Evolutionary conservation across 441 rosid genomes (phyloP), one percentile per base, ranked within the genome.

Genomic region (Adansonia madagascariensis): DNA sequence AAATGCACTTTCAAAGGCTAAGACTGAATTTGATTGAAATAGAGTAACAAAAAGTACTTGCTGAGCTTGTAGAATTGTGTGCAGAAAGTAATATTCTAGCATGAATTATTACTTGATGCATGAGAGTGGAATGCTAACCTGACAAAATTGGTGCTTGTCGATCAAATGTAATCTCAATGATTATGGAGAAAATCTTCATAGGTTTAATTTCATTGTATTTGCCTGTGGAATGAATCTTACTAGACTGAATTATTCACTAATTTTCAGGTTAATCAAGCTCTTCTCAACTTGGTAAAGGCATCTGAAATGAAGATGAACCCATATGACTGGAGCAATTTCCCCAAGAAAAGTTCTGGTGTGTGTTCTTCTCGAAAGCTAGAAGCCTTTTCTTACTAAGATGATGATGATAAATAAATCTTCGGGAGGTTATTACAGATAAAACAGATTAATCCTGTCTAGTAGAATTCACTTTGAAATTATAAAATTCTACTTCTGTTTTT

Each of bases 231-330:
- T 76, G 50, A 24, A 11, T 61, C 12, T 18, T 39, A n/a, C 24
- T 55, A 10, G 59, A 4, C 41, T 60, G 39, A 62, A 64, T 59
- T 12, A n/a, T 53, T 63, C 15, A 10, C 67, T 56, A 71, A 76
- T 79, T 80, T 84, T 79, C 91, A 94, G 99, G 99, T 97, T 81
- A 97, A 97, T 85, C 89, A 88, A 82, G 88, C 97, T 77, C 99
- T 97, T 75, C 73, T 82, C 0, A 95, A 93, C 63, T 82, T 94
- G 88, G 84, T 93, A 44, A 82, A 76, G 74, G 96, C 94, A 63
- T 80, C 98, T 1, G 82, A 93, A 85, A 74, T 20, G 81, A 86
- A 88, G 85, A 81, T 80, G 63, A 83, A 70, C 46, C 90, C 95
- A 7, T 81, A 81, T 7, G 92, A 92, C 44, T 96, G 99, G 99